Evolutionary conservation across 2,329 filamentous ascomycete genomes (phyloP), one percentile per base, ranked within the genome.

Genomic region (Ophiostoma quercus): DNA sequence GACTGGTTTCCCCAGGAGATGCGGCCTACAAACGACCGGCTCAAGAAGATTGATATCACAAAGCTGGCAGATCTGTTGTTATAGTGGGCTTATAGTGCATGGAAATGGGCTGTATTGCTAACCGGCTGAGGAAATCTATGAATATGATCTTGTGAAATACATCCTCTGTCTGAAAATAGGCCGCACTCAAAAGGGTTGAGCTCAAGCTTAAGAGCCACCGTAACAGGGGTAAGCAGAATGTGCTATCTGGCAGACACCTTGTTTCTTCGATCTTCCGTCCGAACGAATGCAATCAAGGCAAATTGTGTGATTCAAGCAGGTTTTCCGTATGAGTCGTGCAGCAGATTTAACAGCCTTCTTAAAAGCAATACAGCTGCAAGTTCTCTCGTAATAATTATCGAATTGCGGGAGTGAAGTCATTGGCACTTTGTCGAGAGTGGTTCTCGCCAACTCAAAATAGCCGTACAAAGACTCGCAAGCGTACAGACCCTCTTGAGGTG

Each of bases 1-100:
- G 76, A 79, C 22, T 83, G 82, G 82, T 81, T 82, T 60, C 81
- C 81, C 0, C 29, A 41, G 4, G 79, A 82, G 60, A 67, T 82
- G 32, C 37, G 78, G 14, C 71, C 80, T 32, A 77, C 78, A 14
- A 68, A 72, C 68, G 74, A 71, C 54, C 77, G 82, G 66, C 69
- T 83, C 69, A 75, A 73, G 71, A 78, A 76, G 71, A 78, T 79
- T 1, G 75, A 79, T 51, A 66, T 83, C 25, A 74, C 74, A 6
- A 79, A 81, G 43, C 54, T 82, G 66, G 75, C 76, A 4, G 74
- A 75, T 51, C 19, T 71, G 43, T 2, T 71, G 5, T 16, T 68
- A 43, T 72, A 34, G 47, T 66, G 12, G 34, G n/a, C 7, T 16
- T 32, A 32, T 9, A 5, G 22, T 51, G 47, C 14, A 8, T 43